A percentile compares a stretch with the other conserved stretches of the same genome.
Conservation (phyloP, 2,329 filamentous ascomycete species). For the Penicillium sp. region DNA sequence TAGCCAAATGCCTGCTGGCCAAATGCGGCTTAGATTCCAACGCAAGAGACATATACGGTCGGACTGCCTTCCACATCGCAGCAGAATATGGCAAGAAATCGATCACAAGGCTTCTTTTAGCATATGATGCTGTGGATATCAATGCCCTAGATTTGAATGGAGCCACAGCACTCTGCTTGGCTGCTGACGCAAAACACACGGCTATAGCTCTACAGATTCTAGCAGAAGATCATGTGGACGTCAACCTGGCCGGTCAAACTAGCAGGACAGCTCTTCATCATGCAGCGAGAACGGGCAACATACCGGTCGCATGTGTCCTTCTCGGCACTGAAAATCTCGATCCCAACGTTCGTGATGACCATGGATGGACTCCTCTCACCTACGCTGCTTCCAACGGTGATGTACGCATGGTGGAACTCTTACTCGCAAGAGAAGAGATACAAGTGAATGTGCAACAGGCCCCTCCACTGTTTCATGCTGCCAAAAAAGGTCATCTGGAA, state of each 20-base stretch:
- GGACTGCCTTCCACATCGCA: constrained; percentile 8
- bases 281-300: constrained; percentile 1
- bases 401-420: constrained; percentile 6
- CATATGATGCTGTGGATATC: too few relatives aligned
- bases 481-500: constrained; percentile 4
- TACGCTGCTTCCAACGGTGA: constrained; percentile 5
- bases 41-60: constrained; percentile 9
- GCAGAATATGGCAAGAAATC: constrained; percentile 9
- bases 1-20: not conserved
- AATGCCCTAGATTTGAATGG: constrained; percentile 4
- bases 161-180: constrained; percentile 9
- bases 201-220: constrained; percentile 6
- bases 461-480: constrained; percentile 7
- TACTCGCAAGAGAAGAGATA: constrained; percentile 7
- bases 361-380: constrained; percentile 2
- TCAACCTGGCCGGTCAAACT: constrained; percentile 1
- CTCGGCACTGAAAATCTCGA: constrained; percentile 2
- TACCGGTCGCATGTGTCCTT: constrained; percentile 4
- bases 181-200: constrained; percentile 1
- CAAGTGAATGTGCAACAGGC: constrained; percentile 5
- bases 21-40: not conserved
- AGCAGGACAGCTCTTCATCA: constrained; percentile 5
- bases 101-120: constrained; percentile 6
- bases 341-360: constrained; percentile 5
- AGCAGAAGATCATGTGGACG: constrained; percentile 6